These are phyloP conservation scores for Blastobotrys peoriensis DNA, from an alignment of 805 yeast species.

Conservation along the genomic window DNA sequence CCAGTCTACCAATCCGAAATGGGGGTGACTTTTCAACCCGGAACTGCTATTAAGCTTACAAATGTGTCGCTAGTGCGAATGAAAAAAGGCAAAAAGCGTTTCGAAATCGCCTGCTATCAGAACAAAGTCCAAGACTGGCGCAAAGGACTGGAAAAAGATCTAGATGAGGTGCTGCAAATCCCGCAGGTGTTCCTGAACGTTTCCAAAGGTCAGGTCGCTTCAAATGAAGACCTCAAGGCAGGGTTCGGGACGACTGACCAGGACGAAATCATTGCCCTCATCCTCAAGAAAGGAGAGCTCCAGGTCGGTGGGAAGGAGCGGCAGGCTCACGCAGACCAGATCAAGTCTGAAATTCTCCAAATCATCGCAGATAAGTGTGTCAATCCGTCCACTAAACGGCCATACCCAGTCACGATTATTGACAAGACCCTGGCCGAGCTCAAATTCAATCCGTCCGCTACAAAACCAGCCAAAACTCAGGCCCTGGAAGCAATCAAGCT, in stretches of 20 bases:
- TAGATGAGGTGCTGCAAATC: conserved; percentile 93
- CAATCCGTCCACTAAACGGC: conserved; percentile 80
- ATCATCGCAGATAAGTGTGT: conserved; percentile 85
- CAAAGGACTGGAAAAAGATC: conserved; percentile 77
- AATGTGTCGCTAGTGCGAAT: conserved; percentile 90
- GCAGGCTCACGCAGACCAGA: conserved; percentile 62
- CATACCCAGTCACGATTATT: conserved; percentile 93
- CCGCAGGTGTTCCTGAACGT: conserved; percentile 93
- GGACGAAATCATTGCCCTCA: conserved; percentile 71
- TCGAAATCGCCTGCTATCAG: conserved; percentile 94
- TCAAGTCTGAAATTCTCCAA: conserved; percentile 74
- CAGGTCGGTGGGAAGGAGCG: conserved; percentile 93
- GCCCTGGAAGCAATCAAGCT: conserved; percentile 87
- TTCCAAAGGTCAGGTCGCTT: conserved; percentile 90
- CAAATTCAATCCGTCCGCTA: conserved; percentile 70
- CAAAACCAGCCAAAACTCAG: conserved; percentile 74
- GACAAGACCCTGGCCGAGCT: conserved; percentile 73
- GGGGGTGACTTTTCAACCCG: conserved; percentile 87
- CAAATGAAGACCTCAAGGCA: conserved; percentile 69
- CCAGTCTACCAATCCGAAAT: too few relatives aligned
- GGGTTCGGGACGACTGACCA: conserved; percentile 72
- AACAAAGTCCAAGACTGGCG: conserved; percentile 97
- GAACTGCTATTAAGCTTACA: conserved; percentile 81
- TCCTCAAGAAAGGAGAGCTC: conserved; percentile 84
- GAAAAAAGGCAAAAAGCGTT: conserved; percentile 85